Conservation (phyloP, 148 eudicot genomes). For the Amaranthus cruentus region DNA sequence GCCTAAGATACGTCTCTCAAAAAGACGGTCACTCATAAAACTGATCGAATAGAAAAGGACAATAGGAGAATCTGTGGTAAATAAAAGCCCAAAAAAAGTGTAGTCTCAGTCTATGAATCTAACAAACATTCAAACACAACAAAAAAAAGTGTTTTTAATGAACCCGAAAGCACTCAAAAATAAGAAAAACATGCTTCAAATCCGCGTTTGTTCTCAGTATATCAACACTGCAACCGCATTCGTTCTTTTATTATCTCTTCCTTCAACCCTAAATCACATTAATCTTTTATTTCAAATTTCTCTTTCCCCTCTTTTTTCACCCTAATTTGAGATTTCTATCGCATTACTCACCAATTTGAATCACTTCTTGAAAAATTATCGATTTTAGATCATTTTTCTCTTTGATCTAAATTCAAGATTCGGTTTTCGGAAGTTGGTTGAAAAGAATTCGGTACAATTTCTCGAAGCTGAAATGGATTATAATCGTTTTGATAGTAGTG, state of each 20-base stretch:
- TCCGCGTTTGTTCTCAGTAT: conserved; percentile 32
- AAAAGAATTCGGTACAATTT: conserved; percentile 11
- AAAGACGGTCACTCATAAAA: too few relatives aligned
- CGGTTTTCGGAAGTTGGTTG: background rate
- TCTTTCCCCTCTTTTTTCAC: conserved; percentile 10
- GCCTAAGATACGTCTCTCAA: too few relatives aligned
- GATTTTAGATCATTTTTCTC: background rate
- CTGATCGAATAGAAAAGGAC: too few relatives aligned
- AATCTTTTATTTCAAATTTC: conserved; percentile 20
- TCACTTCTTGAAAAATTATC: too few relatives aligned
- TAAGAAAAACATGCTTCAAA: conserved; percentile 22
- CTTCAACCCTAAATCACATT: conserved; percentile 21
- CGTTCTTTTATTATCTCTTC: conserved; percentile 19
- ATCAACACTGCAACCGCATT: conserved; percentile 6
- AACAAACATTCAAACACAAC: too few relatives aligned
- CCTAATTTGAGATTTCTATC: background rate
- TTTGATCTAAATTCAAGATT: conserved; percentile 21
- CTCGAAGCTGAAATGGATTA: conserved; percentile 37
- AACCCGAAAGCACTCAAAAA: too few relatives aligned
- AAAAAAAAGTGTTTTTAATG: too few relatives aligned
- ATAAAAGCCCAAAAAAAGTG: too few relatives aligned
- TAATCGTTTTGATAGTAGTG: conserved; percentile 49
- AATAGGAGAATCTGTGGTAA: too few relatives aligned
- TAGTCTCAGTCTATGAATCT: too few relatives aligned
- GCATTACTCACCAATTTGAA: background rate